A percentile compares a stretch with the other conserved stretches of the same genome.
Evolutionary conservation across 192 early-diverging fungal genomes (phyloP).

Genomic region (Thamnidium elegans): DNA sequence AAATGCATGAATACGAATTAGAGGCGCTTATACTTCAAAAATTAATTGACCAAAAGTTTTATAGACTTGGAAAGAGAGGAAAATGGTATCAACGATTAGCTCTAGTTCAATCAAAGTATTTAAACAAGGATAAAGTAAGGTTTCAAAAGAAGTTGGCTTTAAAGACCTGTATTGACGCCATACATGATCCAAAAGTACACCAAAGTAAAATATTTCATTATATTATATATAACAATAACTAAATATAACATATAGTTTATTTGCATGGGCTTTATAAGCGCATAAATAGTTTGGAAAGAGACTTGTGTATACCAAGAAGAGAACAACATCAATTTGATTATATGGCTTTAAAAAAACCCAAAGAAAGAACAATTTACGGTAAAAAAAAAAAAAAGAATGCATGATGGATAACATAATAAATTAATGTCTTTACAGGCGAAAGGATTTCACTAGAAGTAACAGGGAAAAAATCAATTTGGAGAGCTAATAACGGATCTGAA

Average conservation of each 20-base stretch:
- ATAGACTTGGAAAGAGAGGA: slow-evolving; percentile 54
- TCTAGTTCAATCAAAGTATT: slow-evolving; percentile 55
- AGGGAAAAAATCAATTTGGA: slow-evolving; percentile 47
- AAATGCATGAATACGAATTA: slow-evolving; percentile 49
- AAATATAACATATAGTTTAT: slow-evolving; percentile 32
- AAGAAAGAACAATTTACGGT: slow-evolving; percentile 38
- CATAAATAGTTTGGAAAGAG: slow-evolving; percentile 43
- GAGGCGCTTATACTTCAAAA: slow-evolving; percentile 55
- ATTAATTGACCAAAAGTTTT: slow-evolving; percentile 55
- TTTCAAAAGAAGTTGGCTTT: slow-evolving; percentile 37
- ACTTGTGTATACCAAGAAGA: slow-evolving; percentile 42
- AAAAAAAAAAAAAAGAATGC: neutral
- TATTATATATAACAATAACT: neutral
- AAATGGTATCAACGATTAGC: slow-evolving; percentile 67
- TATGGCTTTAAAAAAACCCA: slow-evolving; percentile 32
- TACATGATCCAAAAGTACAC: slow-evolving; percentile 58
- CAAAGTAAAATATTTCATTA: slow-evolving; percentile 38
- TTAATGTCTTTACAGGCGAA: slow-evolving; percentile 16
- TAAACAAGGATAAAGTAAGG: slow-evolving; percentile 21
- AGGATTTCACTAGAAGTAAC: slow-evolving; percentile 32
- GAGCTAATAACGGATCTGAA: slow-evolving; percentile 53
- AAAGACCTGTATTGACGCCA: slow-evolving; percentile 57
- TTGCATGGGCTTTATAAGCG: slow-evolving; percentile 38
- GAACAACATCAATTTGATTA: slow-evolving; percentile 54
- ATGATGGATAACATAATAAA: no score